Evolutionary conservation across 495 filamentous ascomycete species (phyloP).

Genomic region (Beverwykella pulmonaria): DNA sequence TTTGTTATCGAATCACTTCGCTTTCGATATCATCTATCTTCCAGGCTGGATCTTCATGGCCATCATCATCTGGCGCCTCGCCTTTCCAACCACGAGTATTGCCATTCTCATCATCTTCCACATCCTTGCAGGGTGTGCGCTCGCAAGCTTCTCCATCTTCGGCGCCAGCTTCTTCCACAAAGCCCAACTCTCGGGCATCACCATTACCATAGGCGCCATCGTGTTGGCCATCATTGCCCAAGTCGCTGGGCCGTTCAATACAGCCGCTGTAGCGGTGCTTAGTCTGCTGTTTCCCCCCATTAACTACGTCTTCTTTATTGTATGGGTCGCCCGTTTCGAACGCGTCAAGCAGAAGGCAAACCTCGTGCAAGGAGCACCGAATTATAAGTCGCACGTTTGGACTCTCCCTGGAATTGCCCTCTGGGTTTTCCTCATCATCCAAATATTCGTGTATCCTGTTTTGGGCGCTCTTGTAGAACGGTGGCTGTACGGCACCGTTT

Average conservation of each 20-base stretch:
- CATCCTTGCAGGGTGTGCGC: slow-evolving; percentile 47
- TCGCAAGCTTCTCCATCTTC: slow-evolving; percentile 50
- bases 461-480: slow-evolving; percentile 73
- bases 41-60: slow-evolving; percentile 51
- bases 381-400: slow-evolving; percentile 56
- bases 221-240: slow-evolving; percentile 51
- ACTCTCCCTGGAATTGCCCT: slow-evolving; percentile 66
- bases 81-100: slow-evolving; percentile 47
- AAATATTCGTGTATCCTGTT: slow-evolving; percentile 72
- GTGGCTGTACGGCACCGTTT: slow-evolving; percentile 72
- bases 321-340: slow-evolving; percentile 46
- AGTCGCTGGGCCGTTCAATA: slow-evolving; percentile 45
- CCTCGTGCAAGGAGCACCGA: slow-evolving; percentile 40
- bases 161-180: slow-evolving; percentile 52
- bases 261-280: slow-evolving; percentile 39
- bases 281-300: slow-evolving; percentile 47
- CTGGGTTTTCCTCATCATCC: slow-evolving; percentile 70
- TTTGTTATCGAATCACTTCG: slow-evolving; percentile 44
- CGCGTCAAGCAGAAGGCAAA: slow-evolving; percentile 32
- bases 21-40: slow-evolving; percentile 53
- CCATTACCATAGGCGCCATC: slow-evolving; percentile 47
- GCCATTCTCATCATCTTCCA: slow-evolving; percentile 49
- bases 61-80: slow-evolving; percentile 44
- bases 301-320: slow-evolving; percentile 48
- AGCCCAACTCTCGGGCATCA: slow-evolving; percentile 53